Conservation (phyloP, 2,329 filamentous ascomycete genomes). For the Thelonectria blattea region DNA sequence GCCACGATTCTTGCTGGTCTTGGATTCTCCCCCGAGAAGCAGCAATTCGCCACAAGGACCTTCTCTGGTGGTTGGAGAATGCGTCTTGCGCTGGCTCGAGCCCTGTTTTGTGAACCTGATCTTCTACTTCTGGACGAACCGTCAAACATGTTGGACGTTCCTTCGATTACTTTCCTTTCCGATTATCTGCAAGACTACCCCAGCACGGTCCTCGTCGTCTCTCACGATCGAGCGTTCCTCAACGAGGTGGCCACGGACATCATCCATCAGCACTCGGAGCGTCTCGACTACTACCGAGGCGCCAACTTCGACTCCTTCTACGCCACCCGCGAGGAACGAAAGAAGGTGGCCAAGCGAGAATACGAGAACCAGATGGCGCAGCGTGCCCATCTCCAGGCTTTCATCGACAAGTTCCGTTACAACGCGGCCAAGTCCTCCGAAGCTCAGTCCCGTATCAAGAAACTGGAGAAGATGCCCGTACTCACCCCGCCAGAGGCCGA, state of each 20-base stretch:
- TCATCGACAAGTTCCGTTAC: conserved; percentile 99
- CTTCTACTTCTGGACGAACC: conserved; percentile 96
- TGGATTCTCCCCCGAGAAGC: conserved; percentile 91
- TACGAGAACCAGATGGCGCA: conserved; percentile 98
- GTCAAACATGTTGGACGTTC: conserved; percentile 99
- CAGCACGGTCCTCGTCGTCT: conserved; percentile 93
- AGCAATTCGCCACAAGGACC: conserved; percentile 92
- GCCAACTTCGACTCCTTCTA: conserved; percentile 98
- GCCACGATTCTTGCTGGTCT: conserved; percentile 96
- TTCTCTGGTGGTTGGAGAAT: conserved; percentile 99
- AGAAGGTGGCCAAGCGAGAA: conserved; percentile 94
- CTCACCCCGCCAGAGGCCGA: conserved; percentile 89
- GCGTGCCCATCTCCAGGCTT: conserved; percentile 91
- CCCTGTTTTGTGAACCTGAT: conserved; percentile 97
- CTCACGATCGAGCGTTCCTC: conserved; percentile 97
- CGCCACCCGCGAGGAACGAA: conserved; percentile 93
- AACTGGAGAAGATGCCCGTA: conserved; percentile 94
- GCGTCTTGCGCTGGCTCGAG: conserved; percentile 92
- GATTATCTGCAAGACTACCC: conserved; percentile 95
- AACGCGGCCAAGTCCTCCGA: conserved; percentile 98
- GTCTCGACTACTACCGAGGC: conserved; percentile 97
- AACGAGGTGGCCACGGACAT: conserved; percentile 99
- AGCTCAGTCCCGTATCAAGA: conserved; percentile 98
- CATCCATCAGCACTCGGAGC: conserved; percentile 95
- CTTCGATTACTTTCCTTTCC: conserved; percentile 97